These are phyloP conservation scores for Aegilops tauschii DNA, from an alignment of 176 grass and related monocot species.

Conservation along the genomic window DNA sequence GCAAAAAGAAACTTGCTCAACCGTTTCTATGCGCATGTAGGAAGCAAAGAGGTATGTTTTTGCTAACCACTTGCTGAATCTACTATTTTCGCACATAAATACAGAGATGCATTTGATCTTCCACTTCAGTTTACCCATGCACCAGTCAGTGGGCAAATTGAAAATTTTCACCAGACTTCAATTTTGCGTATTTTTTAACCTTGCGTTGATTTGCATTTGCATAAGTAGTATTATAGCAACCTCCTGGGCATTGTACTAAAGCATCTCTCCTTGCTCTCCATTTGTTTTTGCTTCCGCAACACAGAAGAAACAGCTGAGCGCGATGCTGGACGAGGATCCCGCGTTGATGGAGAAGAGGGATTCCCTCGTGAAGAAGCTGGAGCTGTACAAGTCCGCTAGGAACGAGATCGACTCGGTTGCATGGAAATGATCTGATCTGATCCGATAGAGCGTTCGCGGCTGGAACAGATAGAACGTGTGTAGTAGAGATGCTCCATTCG, in stretches of 20 bases:
- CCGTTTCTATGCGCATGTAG: conserved; percentile 93
- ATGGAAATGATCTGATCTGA: conserved; percentile 68
- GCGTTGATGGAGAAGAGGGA: conserved; percentile 98
- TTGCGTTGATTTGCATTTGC: background rate
- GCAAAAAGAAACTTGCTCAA: conserved; percentile 89
- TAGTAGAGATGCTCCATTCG: conserved; percentile 20
- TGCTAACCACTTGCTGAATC: background rate
- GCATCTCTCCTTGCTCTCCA: background rate
- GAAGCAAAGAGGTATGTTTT: conserved; percentile 83
- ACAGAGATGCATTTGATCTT: background rate
- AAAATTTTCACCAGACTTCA: background rate
- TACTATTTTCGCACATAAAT: background rate
- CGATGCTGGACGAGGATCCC: conserved; percentile 96
- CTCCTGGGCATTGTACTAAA: background rate
- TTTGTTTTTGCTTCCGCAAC: conserved; percentile 2
- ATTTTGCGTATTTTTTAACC: background rate
- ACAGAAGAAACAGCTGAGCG: conserved; percentile 97
- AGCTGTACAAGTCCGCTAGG: conserved; percentile 93
- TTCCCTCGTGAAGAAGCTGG: conserved; percentile 80
- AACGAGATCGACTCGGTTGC: conserved; percentile 93
- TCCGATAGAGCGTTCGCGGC: background rate
- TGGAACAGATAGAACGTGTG: conserved; percentile 16
- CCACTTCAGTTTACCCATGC: background rate
- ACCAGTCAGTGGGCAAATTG: background rate
- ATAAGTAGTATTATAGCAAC: background rate